Base-by-base conservation (phyloP, 768 basidiomycete genomes). In the Termitomyces sp. region DNA sequence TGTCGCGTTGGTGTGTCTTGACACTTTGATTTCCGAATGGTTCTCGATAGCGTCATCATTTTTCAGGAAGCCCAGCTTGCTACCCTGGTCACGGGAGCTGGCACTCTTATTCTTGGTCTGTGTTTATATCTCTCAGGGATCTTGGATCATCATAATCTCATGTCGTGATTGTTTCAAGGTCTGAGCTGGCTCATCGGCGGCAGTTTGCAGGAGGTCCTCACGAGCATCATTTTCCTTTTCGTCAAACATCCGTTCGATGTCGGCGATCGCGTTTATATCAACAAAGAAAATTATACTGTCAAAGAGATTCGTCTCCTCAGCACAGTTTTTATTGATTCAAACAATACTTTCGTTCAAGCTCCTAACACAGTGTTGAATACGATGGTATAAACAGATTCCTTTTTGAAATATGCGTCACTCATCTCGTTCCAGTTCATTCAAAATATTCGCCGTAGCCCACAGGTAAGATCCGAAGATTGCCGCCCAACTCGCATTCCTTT, bases 181-280 rank as follows among this genome's bases (percentile, higher is more conserved):
- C 75, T 93, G 43, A 89, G 88, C 60, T 94, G 91, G 91, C 82
- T 94, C 54, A 91, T 95, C 62, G 94, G 93, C 39, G 76, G 78
- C 44, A 89, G 85, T 53, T 76, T 90, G 58, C 82, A 89, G 59
- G 91, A 94, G 69, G 84, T 94, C 44, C 76, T 95, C 54, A 84
- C 83, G 5, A 86, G 87, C 56, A 91, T 94, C 68, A 93, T 95
- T 66, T 95, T 97, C 80, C 76, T 97, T 28, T 94, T 95, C 72
- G 79, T 93, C 69, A 91, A 91, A 64, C 86, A 89, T 66, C 88
- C 87, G 0, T 89, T 86, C 75, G 89, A 91, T 68, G 89, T 91
- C 25, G 88, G 88, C 25, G 91, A 93, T 70, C 73, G 86, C 45
- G 79, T 95, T 49, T 72, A 71, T 50, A 59, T 87, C 45, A 71